Conservation (phyloP, 2,329 filamentous ascomycete species). For the Trichoderma sp. region DNA sequence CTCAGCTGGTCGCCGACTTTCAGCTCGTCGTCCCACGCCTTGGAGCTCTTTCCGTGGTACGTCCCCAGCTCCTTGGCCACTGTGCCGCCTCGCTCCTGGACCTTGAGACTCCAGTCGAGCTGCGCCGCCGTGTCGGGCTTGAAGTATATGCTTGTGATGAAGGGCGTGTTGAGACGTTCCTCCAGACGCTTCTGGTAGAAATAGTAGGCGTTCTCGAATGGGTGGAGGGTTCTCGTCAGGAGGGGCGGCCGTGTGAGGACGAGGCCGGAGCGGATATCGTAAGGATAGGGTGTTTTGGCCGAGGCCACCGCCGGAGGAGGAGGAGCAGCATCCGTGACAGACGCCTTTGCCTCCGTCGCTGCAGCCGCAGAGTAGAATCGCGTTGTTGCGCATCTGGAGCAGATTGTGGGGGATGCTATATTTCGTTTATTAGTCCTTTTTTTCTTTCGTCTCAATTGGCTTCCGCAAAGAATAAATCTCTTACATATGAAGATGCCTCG, state of each 20-base stretch:
- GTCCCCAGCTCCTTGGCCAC: conserved; percentile 81
- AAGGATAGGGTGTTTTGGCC: conserved; percentile 35
- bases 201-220: conserved; percentile 91
- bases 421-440: conserved; percentile 18
- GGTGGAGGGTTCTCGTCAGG: conserved; percentile 77
- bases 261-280: conserved; percentile 64
- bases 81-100: conserved; percentile 69
- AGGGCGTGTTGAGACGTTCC: conserved; percentile 84
- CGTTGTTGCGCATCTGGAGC: conserved; percentile 43
- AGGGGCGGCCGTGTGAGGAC: conserved; percentile 87
- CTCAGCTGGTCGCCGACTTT: conserved; percentile 71
- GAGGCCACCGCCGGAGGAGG: conserved; percentile 27
- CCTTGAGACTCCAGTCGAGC: conserved; percentile 87
- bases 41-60: conserved; percentile 70
- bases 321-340: conserved; percentile 29
- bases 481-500: conserved; percentile 54
- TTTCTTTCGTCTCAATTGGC: conserved; percentile 29
- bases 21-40: conserved; percentile 91
- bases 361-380: conserved; percentile 43
- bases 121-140: conserved; percentile 83
- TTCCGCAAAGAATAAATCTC: conserved; percentile 27
- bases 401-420: conserved; percentile 36
- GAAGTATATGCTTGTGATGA: conserved; percentile 91
- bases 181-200: conserved; percentile 98
- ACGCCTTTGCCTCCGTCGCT: conserved; percentile 28